Evolutionary conservation across 257 asterid genomes (phyloP), one percentile per base, ranked within the genome.

Genomic region (Solanum dulcamara): DNA sequence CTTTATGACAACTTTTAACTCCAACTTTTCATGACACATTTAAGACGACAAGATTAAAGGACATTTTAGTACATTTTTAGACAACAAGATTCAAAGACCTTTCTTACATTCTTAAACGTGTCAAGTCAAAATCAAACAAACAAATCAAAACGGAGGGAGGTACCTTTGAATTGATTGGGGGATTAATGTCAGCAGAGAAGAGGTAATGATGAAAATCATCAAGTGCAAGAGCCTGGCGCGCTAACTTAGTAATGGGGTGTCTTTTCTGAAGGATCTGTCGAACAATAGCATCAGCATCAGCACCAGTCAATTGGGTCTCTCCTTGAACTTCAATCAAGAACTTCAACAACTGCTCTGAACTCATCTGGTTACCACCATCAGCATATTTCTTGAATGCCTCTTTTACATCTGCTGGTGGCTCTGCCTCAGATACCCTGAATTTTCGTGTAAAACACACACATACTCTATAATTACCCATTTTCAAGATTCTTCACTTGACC

Each of bases 181-280:
- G 93, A 50, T 94, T 94, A 33, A 93, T 88, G 74, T 94, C 96
- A 75, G 92, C 88, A 64, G 89, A 90, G 85, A 94, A 94, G 48
- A 94, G 92, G 87, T 89, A 94, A 68, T 91, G 96, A 86, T 91
- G 94, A 87, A 94, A 94, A 84, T 94, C 97, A 0, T 90, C 92
- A 13, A 88, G 87, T 57, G 85, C 33, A 71, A 90, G 90, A 51
- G 79, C 50, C 26, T 84, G 89, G 0, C 92, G 86, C 37, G 87
- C 80, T 84, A 90, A 86, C 88, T 87, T 90, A 12, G 88, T 40
- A 81, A 88, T 81, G 37, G 86, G 91, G 28, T 90, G 92, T 62
- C 86, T 86, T 80, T 67, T 90, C 20, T 87, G 85, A 67, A 94
- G 91, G 95, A 93, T 91, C 92, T 92, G 96, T 84, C 90, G 91